Evolutionary conservation across 1,284 basidiomycete genomes (phyloP), one percentile per base, ranked within the genome.

Genomic region (Malassezia yamatoensis): DNA sequence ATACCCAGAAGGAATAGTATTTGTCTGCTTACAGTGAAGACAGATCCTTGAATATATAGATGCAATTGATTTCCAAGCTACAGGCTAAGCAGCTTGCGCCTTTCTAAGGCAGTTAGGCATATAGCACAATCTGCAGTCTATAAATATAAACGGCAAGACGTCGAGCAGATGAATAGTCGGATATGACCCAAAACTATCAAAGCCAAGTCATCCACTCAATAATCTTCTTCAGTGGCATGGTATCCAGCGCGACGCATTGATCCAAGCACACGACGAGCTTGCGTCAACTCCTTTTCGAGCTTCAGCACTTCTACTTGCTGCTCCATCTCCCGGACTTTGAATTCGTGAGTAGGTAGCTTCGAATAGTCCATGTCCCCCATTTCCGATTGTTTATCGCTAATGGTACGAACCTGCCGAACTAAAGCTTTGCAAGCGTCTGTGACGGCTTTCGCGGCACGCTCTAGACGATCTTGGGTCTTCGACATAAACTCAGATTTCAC

Each of bases 401-500:
- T 85, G 9, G 89, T 85, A 79, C 94, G 96, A 78, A 99, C 93
- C 76, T 96, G 93, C 70, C 83, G 83, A 56, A 99, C 94, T 51
- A 99, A 83, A 35, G 90, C 90, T 73, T 87, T 89, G 80, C 93
- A 98, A n/a, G 94, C 93, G 70, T 93, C 90, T 1, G 90, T 96
- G 53, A 99, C 94, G 0, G 93, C 93, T 78, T 94, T 96, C 47
- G 93, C 89, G 2, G 94, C 94, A 8, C 90, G 79, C 78, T 99
- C 94, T 37, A 99, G 83, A 42, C 87, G 83, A 70, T 96, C 90
- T 77, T 98, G 94, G 4, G 93, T 96, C 79, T 91, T 90, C 58
- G 88, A 91, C 90, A 96, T 98, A 65, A 96, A 81, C 74, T 90
- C 90, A 6, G 91, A 89, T 80, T 98, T 99, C 74, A 99, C 94